Evolutionary conservation across 2,329 filamentous ascomycete species (phyloP), one percentile per base, ranked within the genome.

Genomic region (Neospermospora avenae): DNA sequence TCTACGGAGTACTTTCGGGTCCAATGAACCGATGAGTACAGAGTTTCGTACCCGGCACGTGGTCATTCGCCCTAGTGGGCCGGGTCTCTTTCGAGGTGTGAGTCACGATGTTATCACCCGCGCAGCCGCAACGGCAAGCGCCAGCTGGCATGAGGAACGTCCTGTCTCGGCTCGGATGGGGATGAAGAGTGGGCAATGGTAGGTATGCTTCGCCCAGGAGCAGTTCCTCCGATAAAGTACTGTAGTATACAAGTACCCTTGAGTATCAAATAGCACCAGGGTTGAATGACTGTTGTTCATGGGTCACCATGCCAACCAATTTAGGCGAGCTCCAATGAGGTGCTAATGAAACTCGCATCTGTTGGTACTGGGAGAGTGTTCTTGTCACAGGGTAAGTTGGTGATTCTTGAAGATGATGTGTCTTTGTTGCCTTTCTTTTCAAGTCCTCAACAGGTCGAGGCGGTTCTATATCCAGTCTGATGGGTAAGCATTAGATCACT

Each of bases 231-330:
- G 46, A 22, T 6, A 22, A 45, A 45, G 41, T 16, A 45, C 3
- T 24, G 6, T 34, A 34, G n/a, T n/a, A n/a, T 4, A 37, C 34
- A 22, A 4, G 6, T 25, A 39, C 25, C 20, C 16, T 52, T 25
- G 18, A 20, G n/a, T 6, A 10, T 6, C 11, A 3, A 10, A 31
- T 6, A 31, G 28, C 28, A 10, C 28, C 28, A 35, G 16, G 35
- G 35, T 24, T 31, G 25, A 6, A 20, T 41, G 35, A 28, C 4
- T 39, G 34, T 37, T 8, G 16, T 54, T 54, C 35, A 54, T 28
- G 35, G 35, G 16, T 54, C 51, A 42, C 37, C 51, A 24, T 54
- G 51, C 35, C 51, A 54, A 54, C 51, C 20, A 14, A 48, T 8
- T 11, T 22, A 48, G 24, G 16, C 14, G 22, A 54, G 22, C 11